phyloP scores from a whole-genome alignment of 331 rosid genomes.

The Quercus lobata region DNA sequence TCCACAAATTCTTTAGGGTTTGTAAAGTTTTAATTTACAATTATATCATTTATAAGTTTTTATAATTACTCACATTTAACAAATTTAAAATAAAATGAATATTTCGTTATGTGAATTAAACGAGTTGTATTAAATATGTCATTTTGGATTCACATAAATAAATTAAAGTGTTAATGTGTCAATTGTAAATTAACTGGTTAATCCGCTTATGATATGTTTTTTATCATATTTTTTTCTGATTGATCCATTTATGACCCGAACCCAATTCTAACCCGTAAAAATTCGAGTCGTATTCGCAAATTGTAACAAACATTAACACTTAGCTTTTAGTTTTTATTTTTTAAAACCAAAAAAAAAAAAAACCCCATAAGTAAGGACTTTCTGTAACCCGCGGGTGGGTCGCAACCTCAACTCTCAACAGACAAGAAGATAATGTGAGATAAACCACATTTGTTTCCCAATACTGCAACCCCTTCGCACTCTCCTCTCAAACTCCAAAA shows the following conservation, averaged over 20 bases:
- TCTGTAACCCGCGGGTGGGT: no score
- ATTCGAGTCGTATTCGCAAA: rapidly evolving
- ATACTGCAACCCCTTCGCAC: background rate
- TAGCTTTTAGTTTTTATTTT: no score
- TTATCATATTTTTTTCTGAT: rapidly evolving
- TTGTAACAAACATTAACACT: rapidly evolving
- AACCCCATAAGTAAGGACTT: no score
- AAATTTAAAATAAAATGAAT: no score
- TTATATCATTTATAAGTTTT: no score
- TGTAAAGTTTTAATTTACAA: no score
- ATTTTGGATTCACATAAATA: no score
- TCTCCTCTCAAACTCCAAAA: background rate
- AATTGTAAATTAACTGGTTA: rapidly evolving
- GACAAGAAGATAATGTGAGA: background rate
- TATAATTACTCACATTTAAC: no score
- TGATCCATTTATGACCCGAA: rapidly evolving
- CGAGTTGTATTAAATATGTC: rapidly evolving
- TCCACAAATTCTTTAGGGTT: no score
- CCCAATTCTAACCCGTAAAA: rapidly evolving
- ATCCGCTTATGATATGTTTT: rapidly evolving
- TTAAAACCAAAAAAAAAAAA: no score
- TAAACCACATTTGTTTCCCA: background rate
- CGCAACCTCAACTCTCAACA: background rate
- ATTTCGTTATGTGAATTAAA: rapidly evolving
- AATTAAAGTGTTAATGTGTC: no score